These are phyloP conservation scores for Scheffersomyces insectosa DNA, from an alignment of 1,139 yeast species.

Conservation along the genomic window DNA sequence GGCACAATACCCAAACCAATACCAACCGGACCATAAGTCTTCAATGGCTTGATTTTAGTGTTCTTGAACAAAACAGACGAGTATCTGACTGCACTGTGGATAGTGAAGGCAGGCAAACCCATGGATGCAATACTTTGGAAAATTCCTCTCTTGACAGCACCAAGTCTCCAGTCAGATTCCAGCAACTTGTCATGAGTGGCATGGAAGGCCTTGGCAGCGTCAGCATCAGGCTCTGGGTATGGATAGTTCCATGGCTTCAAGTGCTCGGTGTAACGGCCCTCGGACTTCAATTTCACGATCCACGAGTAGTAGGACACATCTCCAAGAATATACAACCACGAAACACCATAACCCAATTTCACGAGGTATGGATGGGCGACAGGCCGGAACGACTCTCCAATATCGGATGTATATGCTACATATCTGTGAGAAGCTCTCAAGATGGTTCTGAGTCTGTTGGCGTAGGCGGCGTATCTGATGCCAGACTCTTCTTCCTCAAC, in stretches of 20 bases:
- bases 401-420: conserved; percentile 84
- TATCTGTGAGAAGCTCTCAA: conserved; percentile 77
- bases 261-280: conserved; percentile 64
- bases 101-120: conserved; percentile 87
- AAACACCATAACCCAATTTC: conserved; percentile 65
- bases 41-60: conserved; percentile 35
- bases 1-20: conserved; percentile 80
- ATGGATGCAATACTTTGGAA: conserved; percentile 83
- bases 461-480: conserved; percentile 80
- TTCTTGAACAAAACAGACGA: conserved; percentile 60
- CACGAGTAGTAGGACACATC: conserved; percentile 77
- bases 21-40: conserved; percentile 75
- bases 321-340: conserved; percentile 79
- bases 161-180: conserved; percentile 64
- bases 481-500: conserved; percentile 42
- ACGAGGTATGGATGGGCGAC: conserved; percentile 73
- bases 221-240: conserved; percentile 44
- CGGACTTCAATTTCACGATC: conserved; percentile 68
- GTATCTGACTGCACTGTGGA: conserved; percentile 75
- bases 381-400: conserved; percentile 89
- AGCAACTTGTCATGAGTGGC: conserved; percentile 27
- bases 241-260: conserved; percentile 67
- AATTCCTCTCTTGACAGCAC: conserved; percentile 67
- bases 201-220: conserved; percentile 37
- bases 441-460: conserved; percentile 70